phyloP scores from a whole-genome alignment of 768 basidiomycete species.

The Tylopilus intermedius region DNA sequence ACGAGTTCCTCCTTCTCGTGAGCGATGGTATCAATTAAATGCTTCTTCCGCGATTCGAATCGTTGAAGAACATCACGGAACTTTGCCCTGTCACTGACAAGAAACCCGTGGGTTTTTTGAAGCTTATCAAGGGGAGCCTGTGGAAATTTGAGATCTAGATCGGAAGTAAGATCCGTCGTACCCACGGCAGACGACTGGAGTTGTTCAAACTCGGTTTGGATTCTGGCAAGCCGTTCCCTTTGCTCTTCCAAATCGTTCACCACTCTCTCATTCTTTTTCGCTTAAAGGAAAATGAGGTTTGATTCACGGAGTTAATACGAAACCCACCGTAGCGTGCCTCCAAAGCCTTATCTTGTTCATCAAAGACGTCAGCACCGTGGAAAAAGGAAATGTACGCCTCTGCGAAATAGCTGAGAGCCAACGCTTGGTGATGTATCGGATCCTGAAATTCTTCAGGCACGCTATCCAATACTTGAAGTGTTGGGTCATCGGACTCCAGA shows the following conservation, averaged over 20 bases:
- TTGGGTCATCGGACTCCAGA: conserved; percentile 59
- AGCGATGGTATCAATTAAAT: conserved; percentile 60
- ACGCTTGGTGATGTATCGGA: conserved; percentile 64
- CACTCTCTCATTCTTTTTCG: conserved; percentile 66
- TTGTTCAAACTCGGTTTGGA: conserved; percentile 50
- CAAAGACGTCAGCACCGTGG: conserved; percentile 60
- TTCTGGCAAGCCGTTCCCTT: conserved; percentile 41
- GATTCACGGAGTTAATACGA: not conserved
- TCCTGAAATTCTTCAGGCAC: conserved; percentile 76
- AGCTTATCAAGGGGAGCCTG: conserved; percentile 64
- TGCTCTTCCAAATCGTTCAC: conserved; percentile 59
- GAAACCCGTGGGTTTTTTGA: conserved; percentile 54
- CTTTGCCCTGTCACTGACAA: conserved; percentile 73
- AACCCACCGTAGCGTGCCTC: conserved; percentile 73
- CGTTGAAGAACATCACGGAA: conserved; percentile 70
- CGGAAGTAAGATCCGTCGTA: not conserved
- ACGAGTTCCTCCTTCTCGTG: conserved; percentile 62
- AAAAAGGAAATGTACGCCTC: conserved; percentile 67
- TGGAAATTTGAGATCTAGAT: not conserved
- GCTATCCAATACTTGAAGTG: conserved; percentile 54
- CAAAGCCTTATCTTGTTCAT: conserved; percentile 62
- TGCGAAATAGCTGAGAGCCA: conserved; percentile 72
- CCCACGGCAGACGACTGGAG: conserved; percentile 60
- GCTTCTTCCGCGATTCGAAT: conserved; percentile 64
- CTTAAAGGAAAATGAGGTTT: conserved; percentile 32